Base-by-base conservation (phyloP, 2,329 filamentous ascomycete genomes). In the Ceratocystis ficicola region DNA sequence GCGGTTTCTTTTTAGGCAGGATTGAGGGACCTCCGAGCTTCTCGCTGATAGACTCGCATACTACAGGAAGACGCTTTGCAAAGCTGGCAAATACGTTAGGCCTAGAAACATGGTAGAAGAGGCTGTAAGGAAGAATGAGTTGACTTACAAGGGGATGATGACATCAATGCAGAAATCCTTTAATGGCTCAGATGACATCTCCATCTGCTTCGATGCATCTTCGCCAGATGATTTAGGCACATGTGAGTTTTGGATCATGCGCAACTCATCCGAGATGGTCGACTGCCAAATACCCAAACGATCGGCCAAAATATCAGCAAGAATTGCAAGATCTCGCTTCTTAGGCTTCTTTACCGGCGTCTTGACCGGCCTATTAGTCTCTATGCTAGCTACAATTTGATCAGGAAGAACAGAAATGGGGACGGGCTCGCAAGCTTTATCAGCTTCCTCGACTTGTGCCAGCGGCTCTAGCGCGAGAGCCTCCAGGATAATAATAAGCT, bases 261-360 rank as follows among this genome's bases (percentile, higher is more conserved):
- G 76, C 67, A 81, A 74, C 65, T 84, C 81, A 69, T 87, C 83
- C 25, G 84, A 76, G 44, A 85, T 84, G 6, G 89, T 86, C 2
- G 88, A 90, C 72, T 92, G 87, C 89, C 89, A 93, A 68, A 94
- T 94, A 71, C 87, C 90, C 28, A 94, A 77, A 60, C 87, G 85
- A 73, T 94, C 89, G 6, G 89, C 83, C 63, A 91, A 82, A 0
- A 90, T 78, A 71, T 93, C 89, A 3, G 91, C 77, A 22, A 89
- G 78, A 6, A 85, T 76, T 0, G 81, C 80, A 5, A 89, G 76
- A 70, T 90, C 85, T 69, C 87, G 82, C 66, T 83, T 83, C 73
- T 76, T 83, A 44, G 79, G 75, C 70, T 86, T 88, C 73, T 83
- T 86, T 3, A 75, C 74, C 44, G 72, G 72, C 8, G 71, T 68